phyloP scores from a whole-genome alignment of 176 grass and related monocot species.

The Cenchrus americanus region DNA sequence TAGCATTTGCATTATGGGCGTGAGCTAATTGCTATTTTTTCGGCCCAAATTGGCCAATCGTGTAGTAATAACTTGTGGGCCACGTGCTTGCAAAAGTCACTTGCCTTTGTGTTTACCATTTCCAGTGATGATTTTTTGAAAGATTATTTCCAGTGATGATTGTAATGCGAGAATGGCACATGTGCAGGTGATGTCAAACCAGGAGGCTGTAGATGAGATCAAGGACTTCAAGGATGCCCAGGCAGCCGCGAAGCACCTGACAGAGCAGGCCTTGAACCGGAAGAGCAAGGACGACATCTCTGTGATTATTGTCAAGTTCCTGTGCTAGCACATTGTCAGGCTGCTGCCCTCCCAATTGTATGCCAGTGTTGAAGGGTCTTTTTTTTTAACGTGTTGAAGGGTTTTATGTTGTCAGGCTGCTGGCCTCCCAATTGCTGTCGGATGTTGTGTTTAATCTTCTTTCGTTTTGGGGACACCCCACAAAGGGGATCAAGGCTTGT shows the following conservation, averaged over 20 bases:
- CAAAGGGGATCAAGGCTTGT: conserved; percentile 33
- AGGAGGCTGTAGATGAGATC: conserved; percentile 81
- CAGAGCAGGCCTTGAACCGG: conserved; percentile 65
- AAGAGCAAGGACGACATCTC: conserved; percentile 99
- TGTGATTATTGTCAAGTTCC: conserved; percentile 76
- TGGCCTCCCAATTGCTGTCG: conserved; percentile 4
- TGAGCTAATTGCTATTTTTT: not conserved
- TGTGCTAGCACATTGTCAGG: conserved; percentile 41
- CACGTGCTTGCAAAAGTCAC: not conserved
- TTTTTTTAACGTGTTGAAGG: not conserved
- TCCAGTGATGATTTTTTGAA: not conserved
- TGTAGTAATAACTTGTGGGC: not conserved
- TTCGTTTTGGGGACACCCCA: conserved; percentile 24
- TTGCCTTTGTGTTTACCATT: not conserved
- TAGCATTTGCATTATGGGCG: not conserved
- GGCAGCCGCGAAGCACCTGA: conserved; percentile 77
- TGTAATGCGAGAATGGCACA: not conserved
- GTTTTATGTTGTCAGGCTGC: not conserved
- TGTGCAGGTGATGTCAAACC: conserved; percentile 85
- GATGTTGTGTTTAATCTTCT: conserved; percentile 25
- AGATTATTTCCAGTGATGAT: not conserved
- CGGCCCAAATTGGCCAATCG: no score
- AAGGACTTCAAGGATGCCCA: conserved; percentile 80
- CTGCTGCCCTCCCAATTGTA: conserved; percentile 6
- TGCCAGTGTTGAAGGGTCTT: conserved; percentile 14